Evolutionary conservation across 257 asterid genomes (phyloP), one percentile per base, ranked within the genome.

Genomic region (Prunella vulgaris): DNA sequence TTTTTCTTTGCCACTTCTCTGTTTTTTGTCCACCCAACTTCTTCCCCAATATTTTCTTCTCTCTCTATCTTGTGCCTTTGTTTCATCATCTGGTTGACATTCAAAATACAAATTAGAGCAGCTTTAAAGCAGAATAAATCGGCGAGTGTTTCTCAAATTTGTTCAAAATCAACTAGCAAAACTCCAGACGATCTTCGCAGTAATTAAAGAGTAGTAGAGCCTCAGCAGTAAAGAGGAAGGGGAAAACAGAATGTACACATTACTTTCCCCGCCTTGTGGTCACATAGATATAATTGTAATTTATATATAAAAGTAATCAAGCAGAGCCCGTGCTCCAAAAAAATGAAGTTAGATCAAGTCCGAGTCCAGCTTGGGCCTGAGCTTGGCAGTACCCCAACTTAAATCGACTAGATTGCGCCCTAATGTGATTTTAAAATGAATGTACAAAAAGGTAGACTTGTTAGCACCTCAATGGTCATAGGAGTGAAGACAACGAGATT

Each of bases 11-110:
- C 98, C 17, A 73, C 96, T 80, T 89, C 89, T 59, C 83, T 80
- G 82, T 91, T 94, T 78, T 94, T 87, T 13, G 98, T 94, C 96
- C 93, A 86, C 64, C 99, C 99, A 51, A 91, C 85, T 88, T 94
- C 99, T 2, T 91, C 97, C 52, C 99, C 97, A 0, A 94, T 91
- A 15, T 87, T 78, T 17, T 75, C 85, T 79, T 94, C 99, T 73
- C 92, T 87, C 85, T 94, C 99, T 20, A 86, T 72, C 86, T 91
- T 89, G 88, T 91, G 98, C 85, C 99, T 85, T 83, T 89, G 81
- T 73, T 87, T 94, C 99, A 94, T 94, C 97, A 91, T 89, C 99
- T 94, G 85, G 71, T 77, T 40, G 77, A 59, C 76, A 72, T 28
- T 62, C 65, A 63, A 46, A 49, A 10, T 14, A 13, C 52, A 27